These are phyloP conservation scores for Solanum sitiens DNA, from an alignment of 257 asterid species.

Conservation along the genomic window DNA sequence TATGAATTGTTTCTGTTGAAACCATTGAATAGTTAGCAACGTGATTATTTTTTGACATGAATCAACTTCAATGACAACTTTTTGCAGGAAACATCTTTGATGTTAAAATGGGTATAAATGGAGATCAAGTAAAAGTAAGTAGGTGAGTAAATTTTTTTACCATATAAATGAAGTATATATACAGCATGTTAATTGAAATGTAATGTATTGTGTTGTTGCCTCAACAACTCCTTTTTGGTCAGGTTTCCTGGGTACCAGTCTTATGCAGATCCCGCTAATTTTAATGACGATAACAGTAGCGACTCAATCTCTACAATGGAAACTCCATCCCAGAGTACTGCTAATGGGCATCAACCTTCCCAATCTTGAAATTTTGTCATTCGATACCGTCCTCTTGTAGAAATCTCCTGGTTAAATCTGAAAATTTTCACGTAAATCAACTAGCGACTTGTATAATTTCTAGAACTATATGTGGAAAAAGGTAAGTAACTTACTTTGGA, in stretches of 20 bases:
- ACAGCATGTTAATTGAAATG: neutral
- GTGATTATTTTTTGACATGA: neutral
- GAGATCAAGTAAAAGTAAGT: slow-evolving; percentile 66
- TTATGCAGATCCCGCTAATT: slow-evolving; percentile 8
- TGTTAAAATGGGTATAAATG: slow-evolving; percentile 68
- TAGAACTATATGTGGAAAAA: neutral
- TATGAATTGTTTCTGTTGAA: neutral
- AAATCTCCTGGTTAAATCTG: neutral
- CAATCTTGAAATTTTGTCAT: neutral
- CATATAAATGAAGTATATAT: neutral
- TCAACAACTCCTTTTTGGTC: neutral
- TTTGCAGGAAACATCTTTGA: slow-evolving; percentile 68
- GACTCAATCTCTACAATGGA: neutral
- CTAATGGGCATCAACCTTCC: slow-evolving; percentile 2
- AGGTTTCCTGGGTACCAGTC: slow-evolving; percentile 9
- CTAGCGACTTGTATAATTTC: neutral
- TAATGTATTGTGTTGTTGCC: neutral
- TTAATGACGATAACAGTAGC: neutral
- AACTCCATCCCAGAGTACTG: neutral
- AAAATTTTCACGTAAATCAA: neutral
- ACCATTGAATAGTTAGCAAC: neutral
- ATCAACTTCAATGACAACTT: slow-evolving; percentile 1
- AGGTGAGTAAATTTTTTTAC: slow-evolving; percentile 28
- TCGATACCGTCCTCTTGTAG: neutral
- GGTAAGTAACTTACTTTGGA: neutral